Conservation (phyloP, 495 filamentous ascomycete species). For the Neurospora sp. region DNA sequence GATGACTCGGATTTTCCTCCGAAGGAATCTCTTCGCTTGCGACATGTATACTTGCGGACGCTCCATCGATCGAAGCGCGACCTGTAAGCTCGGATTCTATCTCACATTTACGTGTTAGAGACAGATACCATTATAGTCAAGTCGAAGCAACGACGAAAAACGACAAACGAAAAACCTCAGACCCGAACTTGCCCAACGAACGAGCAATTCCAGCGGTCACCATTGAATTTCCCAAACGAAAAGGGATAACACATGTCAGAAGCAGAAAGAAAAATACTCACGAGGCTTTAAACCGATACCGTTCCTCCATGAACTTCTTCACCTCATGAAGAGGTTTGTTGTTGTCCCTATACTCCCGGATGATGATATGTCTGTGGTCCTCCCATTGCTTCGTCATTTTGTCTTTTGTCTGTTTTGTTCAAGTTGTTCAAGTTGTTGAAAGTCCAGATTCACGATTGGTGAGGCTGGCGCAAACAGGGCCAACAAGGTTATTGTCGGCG, state of each 20-base stretch:
- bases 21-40: slow-evolving; percentile 16
- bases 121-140: not conserved
- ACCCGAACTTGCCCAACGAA: not conserved
- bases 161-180: not conserved
- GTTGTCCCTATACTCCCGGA: slow-evolving; percentile 29
- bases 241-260: not conserved
- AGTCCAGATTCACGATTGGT: not conserved
- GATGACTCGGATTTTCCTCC: not conserved
- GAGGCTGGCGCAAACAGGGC: not conserved
- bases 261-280: slow-evolving; percentile 14
- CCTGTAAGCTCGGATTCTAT: slow-evolving; percentile 32
- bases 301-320: slow-evolving; percentile 29
- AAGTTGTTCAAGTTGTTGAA: not conserved
- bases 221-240: not conserved
- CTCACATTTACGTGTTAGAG: not conserved
- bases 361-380: slow-evolving; percentile 25
- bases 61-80: slow-evolving; percentile 36
- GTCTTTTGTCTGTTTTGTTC: not conserved
- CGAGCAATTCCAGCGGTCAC: not conserved
- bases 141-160: not conserved
- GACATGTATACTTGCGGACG: slow-evolving; percentile 35
- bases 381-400: slow-evolving; percentile 38
- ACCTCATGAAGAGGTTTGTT: slow-evolving; percentile 33
- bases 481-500: not conserved
- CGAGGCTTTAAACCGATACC: slow-evolving; percentile 36